These are phyloP conservation scores for Ananas comosus DNA, from an alignment of 176 grass and related monocot species.

Conservation along the genomic window DNA sequence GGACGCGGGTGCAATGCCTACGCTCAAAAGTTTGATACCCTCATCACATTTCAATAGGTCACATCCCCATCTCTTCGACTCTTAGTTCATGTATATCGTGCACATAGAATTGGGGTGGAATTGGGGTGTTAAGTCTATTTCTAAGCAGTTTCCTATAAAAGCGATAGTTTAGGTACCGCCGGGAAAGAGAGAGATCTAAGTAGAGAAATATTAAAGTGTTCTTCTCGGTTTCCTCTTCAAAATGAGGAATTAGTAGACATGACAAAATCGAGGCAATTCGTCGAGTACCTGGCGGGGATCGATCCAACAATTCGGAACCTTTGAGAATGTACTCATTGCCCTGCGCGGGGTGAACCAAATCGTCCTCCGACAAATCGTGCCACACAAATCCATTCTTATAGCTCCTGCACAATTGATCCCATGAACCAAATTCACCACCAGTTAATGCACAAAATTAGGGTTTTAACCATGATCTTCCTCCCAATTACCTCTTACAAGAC, in stretches of 20 bases:
- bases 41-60: no score
- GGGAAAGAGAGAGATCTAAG: no score
- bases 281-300: constrained; percentile 19
- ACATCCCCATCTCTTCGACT: no score
- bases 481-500: constrained; percentile 89
- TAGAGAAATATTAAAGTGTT: not conserved
- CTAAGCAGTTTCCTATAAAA: no score
- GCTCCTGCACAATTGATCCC: constrained; percentile 8
- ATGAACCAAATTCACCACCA: not conserved
- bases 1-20: no score
- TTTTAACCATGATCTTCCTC: not conserved
- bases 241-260: not conserved
- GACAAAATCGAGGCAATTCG: not conserved
- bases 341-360: constrained; percentile 19
- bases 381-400: constrained; percentile 29
- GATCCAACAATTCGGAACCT: constrained; percentile 25
- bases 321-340: constrained; percentile 27
- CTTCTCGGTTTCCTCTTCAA: not conserved
- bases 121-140: no score
- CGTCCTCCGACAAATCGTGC: constrained; percentile 26
- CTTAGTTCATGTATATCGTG: no score
- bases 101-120: no score
- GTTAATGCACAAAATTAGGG: not conserved
- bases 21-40: no score
- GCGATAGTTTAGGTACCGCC: no score